Percentiles rank a stretch among this genome's conserved stretches.
Conservation (phyloP, 495 filamentous ascomycete species). For the Trichoderma asperelloides region DNA sequence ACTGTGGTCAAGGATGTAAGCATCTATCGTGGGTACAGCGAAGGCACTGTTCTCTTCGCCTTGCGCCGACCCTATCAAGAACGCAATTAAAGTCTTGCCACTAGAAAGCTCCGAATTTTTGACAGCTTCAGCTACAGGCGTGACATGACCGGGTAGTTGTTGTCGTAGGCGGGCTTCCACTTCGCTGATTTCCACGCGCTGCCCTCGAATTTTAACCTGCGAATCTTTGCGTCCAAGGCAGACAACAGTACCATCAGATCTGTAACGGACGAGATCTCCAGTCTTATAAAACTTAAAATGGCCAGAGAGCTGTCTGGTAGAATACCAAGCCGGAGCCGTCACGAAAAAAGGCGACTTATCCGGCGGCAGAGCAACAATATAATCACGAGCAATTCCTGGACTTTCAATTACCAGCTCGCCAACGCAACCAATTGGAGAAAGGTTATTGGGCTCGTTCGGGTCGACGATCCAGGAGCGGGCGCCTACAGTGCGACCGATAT, state of each 20-base stretch:
- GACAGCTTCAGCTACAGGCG: neutral
- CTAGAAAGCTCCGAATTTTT: neutral
- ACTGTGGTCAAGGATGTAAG: neutral
- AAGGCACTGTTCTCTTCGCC: neutral
- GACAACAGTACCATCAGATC: neutral
- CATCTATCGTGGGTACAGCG: neutral
- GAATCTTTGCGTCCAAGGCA: neutral
- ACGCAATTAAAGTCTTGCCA: neutral
- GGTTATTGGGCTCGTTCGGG: conserved; percentile 35
- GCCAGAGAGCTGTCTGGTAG: neutral
- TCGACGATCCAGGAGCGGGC: conserved; percentile 38
- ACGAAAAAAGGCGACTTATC: neutral
- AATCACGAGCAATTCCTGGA: conserved; percentile 28
- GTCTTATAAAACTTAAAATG: neutral
- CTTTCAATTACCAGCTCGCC: conserved; percentile 41
- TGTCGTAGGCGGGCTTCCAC: neutral
- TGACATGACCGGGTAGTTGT: neutral
- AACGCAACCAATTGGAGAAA: conserved; percentile 35
- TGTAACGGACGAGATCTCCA: neutral
- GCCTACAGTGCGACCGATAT: conserved; percentile 33
- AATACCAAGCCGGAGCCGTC: neutral
- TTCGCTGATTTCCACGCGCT: neutral
- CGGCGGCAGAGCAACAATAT: neutral
- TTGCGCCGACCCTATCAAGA: neutral
- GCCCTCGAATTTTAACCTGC: neutral